Evolutionary conservation across 169 alveolate genomes (phyloP), one percentile per base, ranked within the genome.

Genomic region (Eimeria sp.): DNA sequence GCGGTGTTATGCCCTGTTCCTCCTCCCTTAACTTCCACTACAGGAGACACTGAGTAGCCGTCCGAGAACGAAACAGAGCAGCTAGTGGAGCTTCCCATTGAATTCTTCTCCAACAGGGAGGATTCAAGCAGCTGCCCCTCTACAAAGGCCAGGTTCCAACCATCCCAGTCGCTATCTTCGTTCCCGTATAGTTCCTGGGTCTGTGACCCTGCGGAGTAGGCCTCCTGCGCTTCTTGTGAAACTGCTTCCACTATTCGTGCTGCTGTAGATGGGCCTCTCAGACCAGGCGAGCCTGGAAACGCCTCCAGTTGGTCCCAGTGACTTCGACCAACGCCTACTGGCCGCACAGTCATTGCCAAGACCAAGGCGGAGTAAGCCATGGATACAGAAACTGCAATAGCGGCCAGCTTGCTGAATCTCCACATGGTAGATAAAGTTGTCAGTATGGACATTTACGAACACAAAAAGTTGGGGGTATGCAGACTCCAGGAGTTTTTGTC

Each of bases 31-130:
- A 87, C 82, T 45, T 58, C 65, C 43, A 87, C 78, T n/a, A 63
- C 51, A 57, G 93, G 93, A 25, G 93, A n/a, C 63, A 43, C 63
- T 25, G 34, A 43, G 83, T 87, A 87, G 7, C 82, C 75, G 20
- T 13, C 58, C 3, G 78, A n/a, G 45, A 61, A 87, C 45, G 93
- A 58, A 34, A 87, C 72, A 7, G 54, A 14, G 49, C 93, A 87
- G 73, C 82, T 61, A 13, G 13, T 14, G 27, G 58, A 45, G n/a
- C n/a, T 27, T 45, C 30, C 25, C 13, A 20, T 2, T 22, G 67
- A 16, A 45, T 63, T 0, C 3, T 47, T 45, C 45, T 11, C 88
- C 45, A n/a, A 47, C 3, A 47, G 47, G 10, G 88, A 20, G n/a
- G 67, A 49, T 47, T 45, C 88, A 47, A 20, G 25, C 34, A 47